Percentiles rank a stretch among this genome's conserved stretches.
phyloP scores from a whole-genome alignment of 805 yeast species.

The Pichia rugopelliculosa region DNA sequence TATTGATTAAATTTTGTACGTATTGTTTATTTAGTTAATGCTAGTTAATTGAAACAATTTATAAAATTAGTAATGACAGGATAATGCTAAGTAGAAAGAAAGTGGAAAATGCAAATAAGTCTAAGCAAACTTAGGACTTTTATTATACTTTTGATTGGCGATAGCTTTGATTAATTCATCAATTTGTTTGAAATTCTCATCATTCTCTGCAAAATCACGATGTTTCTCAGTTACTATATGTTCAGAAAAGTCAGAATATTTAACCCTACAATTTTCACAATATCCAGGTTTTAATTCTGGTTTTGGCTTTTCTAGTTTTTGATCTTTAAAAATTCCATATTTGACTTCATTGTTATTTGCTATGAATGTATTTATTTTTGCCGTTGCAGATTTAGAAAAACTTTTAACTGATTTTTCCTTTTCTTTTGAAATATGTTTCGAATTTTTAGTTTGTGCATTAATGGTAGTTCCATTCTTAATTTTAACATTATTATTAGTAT shows the following conservation, averaged over 20 bases:
- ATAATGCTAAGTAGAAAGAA: background rate
- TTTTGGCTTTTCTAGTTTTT: slow-evolving; percentile 15
- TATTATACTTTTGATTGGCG: slow-evolving; percentile 15
- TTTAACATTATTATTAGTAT: background rate
- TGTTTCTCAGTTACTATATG: slow-evolving; percentile 69
- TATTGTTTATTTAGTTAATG: background rate
- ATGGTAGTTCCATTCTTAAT: background rate
- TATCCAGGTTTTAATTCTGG: slow-evolving; percentile 52
- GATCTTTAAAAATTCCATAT: slow-evolving; percentile 5
- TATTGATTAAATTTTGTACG: too few relatives aligned
- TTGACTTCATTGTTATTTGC: background rate
- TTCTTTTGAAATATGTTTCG: background rate
- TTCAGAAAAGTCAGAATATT: slow-evolving; percentile 70
- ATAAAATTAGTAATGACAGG: background rate
- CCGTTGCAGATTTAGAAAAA: slow-evolving; percentile 1
- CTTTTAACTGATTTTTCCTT: background rate
- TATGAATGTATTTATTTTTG: slow-evolving; percentile 2
- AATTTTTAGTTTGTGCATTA: background rate
- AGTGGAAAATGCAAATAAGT: too few relatives aligned
- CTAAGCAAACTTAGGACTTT: too few relatives aligned
- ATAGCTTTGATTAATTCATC: slow-evolving; percentile 51
- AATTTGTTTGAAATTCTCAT: slow-evolving; percentile 64
- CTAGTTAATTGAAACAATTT: background rate
- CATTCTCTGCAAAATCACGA: slow-evolving; percentile 67
- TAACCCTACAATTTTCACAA: slow-evolving; percentile 88